Evolutionary conservation across 441 rosid genomes (phyloP).

Genomic region (Lepidium campestre): DNA sequence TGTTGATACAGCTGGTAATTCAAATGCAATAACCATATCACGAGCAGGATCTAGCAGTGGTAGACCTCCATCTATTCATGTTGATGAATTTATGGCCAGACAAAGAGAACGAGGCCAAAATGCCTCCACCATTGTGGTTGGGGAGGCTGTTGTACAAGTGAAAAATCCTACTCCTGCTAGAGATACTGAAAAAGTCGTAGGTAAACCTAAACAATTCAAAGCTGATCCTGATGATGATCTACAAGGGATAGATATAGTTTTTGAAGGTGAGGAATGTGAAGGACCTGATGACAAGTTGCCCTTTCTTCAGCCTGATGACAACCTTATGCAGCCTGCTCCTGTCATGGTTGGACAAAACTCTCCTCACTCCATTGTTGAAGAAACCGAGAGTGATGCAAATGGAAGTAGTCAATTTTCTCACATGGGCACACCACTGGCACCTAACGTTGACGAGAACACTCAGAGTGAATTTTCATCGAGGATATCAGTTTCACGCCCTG

Average conservation of each 20-base stretch:
- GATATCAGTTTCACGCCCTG: constrained; percentile 73
- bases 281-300: constrained; percentile 75
- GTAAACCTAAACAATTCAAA: constrained; percentile 73
- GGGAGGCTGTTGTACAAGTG: constrained; percentile 55
- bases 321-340: constrained; percentile 74
- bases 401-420: constrained; percentile 64
- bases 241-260: constrained; percentile 90
- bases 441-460: constrained; percentile 67
- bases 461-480: constrained; percentile 89
- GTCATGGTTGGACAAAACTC: constrained; percentile 70
- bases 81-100: constrained; percentile 98
- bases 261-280: constrained; percentile 95
- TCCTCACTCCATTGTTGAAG: constrained; percentile 90
- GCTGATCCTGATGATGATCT: constrained; percentile 91
- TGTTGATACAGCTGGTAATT: constrained; percentile 64
- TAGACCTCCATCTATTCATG: constrained; percentile 98
- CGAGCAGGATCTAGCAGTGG: constrained; percentile 88
- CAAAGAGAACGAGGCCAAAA: constrained; percentile 86
- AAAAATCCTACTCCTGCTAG: constrained; percentile 52
- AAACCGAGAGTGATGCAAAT: constrained; percentile 83
- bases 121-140: constrained; percentile 54
- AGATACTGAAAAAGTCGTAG: constrained; percentile 45
- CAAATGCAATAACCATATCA: constrained; percentile 73
- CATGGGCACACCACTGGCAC: constrained; percentile 60
- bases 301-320: constrained; percentile 91